Percentiles rank a stretch among this genome's conserved stretches.
phyloP scores from a whole-genome alignment of 2,329 filamentous ascomycete species.

The Talaromyces verruculosus region DNA sequence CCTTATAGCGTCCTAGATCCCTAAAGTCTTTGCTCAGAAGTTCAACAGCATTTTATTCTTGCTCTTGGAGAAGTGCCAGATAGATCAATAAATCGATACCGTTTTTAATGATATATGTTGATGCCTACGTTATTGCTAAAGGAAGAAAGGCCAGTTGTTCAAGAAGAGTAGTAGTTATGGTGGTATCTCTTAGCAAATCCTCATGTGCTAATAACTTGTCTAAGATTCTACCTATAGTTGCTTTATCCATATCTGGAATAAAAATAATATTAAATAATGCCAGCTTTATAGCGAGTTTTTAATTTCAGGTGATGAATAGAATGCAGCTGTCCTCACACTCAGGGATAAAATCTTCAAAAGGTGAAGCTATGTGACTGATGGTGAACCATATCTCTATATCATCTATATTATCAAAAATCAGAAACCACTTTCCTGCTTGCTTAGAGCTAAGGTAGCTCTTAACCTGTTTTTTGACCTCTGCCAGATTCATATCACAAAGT shows the following conservation, averaged over 20 bases:
- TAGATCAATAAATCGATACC: constrained; percentile 22
- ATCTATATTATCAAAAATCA: constrained; percentile 27
- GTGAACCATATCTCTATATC: constrained; percentile 22
- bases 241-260: constrained; percentile 23
- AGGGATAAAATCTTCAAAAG: constrained; percentile 23
- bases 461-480: constrained; percentile 18
- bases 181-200: constrained; percentile 13
- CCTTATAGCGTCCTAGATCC: constrained; percentile 32
- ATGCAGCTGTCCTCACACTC: constrained; percentile 27
- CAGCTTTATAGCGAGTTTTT: constrained; percentile 23
- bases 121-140: constrained; percentile 30
- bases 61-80: constrained; percentile 26
- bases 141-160: constrained; percentile 27
- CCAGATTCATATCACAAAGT: constrained; percentile 25
- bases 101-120: constrained; percentile 26
- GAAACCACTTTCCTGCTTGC: constrained; percentile 25
- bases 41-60: constrained; percentile 30
- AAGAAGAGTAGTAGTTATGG: constrained; percentile 21
- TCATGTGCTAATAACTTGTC: neutral
- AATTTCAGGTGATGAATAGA: constrained; percentile 32
- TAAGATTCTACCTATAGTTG: constrained; percentile 17
- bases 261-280: constrained; percentile 23
- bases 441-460: constrained; percentile 22
- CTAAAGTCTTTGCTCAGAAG: constrained; percentile 38
- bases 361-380: neutral